These are phyloP conservation scores for Senna siamea DNA, from an alignment of 306 rosid genomes.

Conservation along the genomic window DNA sequence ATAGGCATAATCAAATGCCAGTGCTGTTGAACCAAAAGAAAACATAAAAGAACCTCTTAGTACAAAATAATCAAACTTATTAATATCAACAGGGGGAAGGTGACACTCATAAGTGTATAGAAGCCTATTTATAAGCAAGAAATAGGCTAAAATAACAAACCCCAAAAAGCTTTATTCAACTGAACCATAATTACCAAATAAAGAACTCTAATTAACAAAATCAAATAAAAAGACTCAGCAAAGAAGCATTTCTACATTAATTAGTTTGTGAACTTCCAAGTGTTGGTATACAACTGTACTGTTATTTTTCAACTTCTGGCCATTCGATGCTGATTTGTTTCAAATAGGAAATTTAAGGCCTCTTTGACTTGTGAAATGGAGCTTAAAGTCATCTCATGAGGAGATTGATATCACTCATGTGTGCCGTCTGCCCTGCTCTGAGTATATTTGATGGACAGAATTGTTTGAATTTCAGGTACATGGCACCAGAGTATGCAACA, in stretches of 20 bases:
- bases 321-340: not conserved
- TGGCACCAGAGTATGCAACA: constrained; percentile 99
- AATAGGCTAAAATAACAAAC: not conserved
- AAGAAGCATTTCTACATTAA: not conserved
- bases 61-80: not conserved
- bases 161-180: not conserved
- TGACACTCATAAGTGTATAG: not conserved
- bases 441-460: constrained; percentile 39
- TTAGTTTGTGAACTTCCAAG: not conserved
- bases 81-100: not conserved
- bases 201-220: not conserved
- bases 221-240: not conserved
- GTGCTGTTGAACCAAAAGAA: not conserved
- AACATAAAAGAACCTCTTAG: not conserved
- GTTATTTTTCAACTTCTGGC: not conserved
- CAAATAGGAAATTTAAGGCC: not conserved
- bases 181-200: not conserved
- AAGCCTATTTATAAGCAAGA: not conserved
- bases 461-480: constrained; percentile 65
- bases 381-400: not conserved
- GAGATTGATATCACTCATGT: constrained; percentile 10
- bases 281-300: not conserved
- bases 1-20: not conserved
- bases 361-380: not conserved
- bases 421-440: not conserved